Percentiles rank a stretch among this genome's conserved stretches.
Conservation (phyloP, 768 basidiomycete genomes). For the Hygrophorus russula region DNA sequence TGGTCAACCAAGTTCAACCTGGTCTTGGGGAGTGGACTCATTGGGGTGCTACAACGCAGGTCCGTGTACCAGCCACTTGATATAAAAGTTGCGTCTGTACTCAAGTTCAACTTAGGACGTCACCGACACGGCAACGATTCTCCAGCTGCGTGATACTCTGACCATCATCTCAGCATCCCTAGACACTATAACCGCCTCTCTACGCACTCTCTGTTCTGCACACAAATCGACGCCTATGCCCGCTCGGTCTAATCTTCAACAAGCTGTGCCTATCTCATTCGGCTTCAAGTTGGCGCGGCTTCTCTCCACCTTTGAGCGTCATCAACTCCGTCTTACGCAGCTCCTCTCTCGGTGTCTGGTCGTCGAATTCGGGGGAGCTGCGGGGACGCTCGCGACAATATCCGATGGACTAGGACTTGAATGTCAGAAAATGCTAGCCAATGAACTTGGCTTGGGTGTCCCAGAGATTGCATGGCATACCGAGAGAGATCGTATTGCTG, state of each 20-base stretch:
- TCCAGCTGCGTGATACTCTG: conserved; percentile 30
- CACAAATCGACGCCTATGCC: conserved; percentile 32
- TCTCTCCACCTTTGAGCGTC: conserved; percentile 29
- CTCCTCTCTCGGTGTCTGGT: conserved; percentile 26
- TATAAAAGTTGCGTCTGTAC: not conserved
- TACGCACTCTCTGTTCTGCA: conserved; percentile 17
- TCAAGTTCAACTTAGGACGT: conserved; percentile 25
- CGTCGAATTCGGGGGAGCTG: conserved; percentile 34
- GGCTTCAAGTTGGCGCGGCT: conserved; percentile 37
- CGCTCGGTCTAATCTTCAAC: conserved; percentile 35
- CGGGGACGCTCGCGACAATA: conserved; percentile 33
- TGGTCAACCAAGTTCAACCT: conserved; percentile 20
- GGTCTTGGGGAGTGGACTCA: conserved; percentile 36
- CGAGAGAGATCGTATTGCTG: conserved; percentile 32
- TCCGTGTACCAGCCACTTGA: conserved; percentile 9
- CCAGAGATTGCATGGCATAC: conserved; percentile 30
- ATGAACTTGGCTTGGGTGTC: conserved; percentile 16
- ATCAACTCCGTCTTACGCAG: conserved; percentile 24
- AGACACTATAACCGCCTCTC: conserved; percentile 16
- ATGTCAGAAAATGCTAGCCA: conserved; percentile 19
- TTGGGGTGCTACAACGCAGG: conserved; percentile 40
- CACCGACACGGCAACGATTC: conserved; percentile 33
- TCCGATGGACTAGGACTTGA: conserved; percentile 24
- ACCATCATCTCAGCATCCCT: conserved; percentile 19
- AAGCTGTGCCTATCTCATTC: conserved; percentile 35